Conservation (phyloP, 306 rosid species). For the Trifolium subterraneum region DNA sequence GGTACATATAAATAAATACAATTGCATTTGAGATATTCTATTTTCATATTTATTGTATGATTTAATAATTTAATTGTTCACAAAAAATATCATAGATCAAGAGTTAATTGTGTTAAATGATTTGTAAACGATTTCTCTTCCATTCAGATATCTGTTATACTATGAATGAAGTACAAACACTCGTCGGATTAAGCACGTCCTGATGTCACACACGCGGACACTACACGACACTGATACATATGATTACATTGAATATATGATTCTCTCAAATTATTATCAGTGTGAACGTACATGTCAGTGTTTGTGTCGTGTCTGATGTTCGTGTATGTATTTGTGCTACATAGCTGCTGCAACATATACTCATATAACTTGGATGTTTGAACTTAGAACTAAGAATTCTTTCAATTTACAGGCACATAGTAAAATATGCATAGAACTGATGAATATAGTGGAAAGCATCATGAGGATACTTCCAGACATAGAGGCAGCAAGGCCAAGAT, state of each 20-base stretch:
- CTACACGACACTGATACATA: too few species aligned
- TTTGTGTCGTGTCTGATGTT: too few species aligned
- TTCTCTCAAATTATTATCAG: too few species aligned
- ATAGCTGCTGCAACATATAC: not conserved
- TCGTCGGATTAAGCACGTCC: too few species aligned
- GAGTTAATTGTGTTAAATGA: not conserved
- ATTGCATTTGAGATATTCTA: constrained; percentile 7
- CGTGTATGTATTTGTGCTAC: too few species aligned
- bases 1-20: constrained; percentile 51
- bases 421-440: constrained; percentile 65
- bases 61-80: too few species aligned
- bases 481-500: constrained; percentile 84
- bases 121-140: not conserved
- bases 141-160: not conserved
- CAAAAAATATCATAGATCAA: too few species aligned
- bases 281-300: too few species aligned
- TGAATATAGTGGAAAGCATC: constrained; percentile 60
- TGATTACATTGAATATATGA: too few species aligned
- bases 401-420: constrained; percentile 67
- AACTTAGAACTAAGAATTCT: not conserved
- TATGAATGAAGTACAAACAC: too few species aligned
- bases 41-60: too few species aligned
- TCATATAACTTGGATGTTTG: constrained; percentile 6
- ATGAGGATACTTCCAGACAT: constrained; percentile 68
- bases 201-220: too few species aligned